Evolutionary conservation across 257 asterid species (phyloP).

Genomic region (Prunella vulgaris): DNA sequence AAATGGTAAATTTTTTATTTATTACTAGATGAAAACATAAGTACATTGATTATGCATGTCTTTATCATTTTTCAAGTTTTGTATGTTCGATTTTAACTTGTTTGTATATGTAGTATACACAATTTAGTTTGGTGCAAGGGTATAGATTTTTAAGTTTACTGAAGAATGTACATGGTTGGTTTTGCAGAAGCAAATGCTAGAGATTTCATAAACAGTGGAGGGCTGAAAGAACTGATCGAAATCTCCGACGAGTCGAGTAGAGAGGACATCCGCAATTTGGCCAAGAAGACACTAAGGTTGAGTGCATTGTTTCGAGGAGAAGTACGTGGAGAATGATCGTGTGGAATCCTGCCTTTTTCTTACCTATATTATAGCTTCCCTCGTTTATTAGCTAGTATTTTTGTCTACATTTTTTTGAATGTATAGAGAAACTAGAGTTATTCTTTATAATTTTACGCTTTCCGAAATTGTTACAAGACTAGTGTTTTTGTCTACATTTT

Average conservation of each 20-base stretch:
- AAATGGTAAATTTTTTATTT: constrained; percentile 48
- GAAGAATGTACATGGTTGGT: background rate
- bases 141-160: background rate
- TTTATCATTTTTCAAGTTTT: background rate
- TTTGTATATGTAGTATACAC: background rate
- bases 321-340: constrained; percentile 25
- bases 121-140: background rate
- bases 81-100: background rate
- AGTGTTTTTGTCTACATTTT: background rate
- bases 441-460: too few species aligned
- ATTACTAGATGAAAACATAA: background rate
- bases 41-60: background rate
- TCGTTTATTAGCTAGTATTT: background rate
- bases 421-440: too few species aligned
- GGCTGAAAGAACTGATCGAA: constrained; percentile 50
- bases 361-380: background rate
- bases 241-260: constrained; percentile 66
- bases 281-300: constrained; percentile 63
- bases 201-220: constrained; percentile 64
- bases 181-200: constrained; percentile 65
- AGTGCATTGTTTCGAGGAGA: constrained; percentile 48
- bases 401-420: too few species aligned
- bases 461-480: too few species aligned
- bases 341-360: background rate
- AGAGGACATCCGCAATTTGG: constrained; percentile 91